phyloP scores from a whole-genome alignment of 345 rosid species.

The Schrenkiella parvula region DNA sequence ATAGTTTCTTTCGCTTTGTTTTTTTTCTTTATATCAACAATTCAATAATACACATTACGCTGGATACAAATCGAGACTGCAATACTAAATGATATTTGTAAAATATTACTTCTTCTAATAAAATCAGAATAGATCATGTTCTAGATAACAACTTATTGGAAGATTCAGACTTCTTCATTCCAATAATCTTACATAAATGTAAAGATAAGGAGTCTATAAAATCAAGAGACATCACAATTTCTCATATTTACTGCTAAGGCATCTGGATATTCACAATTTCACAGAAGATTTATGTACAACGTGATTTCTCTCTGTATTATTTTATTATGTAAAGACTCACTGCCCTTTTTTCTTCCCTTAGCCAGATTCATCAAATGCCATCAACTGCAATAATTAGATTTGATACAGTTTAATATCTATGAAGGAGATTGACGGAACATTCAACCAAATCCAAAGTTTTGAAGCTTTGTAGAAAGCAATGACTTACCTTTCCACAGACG shows the following conservation, averaged over 20 bases:
- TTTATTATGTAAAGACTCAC: slow-evolving; percentile 1
- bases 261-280: slow-evolving; percentile 9
- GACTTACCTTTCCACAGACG: slow-evolving; percentile 90
- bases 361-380: slow-evolving; percentile 31
- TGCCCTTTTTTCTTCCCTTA: not conserved
- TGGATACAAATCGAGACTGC: too few species aligned
- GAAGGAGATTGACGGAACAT: slow-evolving; percentile 16
- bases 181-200: slow-evolving; percentile 13
- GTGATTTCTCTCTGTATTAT: slow-evolving; percentile 30
- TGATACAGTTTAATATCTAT: not conserved
- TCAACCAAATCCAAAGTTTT: not conserved
- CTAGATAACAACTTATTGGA: not conserved
- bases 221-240: slow-evolving; percentile 14
- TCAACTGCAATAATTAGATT: slow-evolving; percentile 22
- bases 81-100: too few species aligned
- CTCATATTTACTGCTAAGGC: slow-evolving; percentile 23
- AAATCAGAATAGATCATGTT: not conserved
- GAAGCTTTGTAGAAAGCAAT: not conserved
- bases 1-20: too few species aligned
- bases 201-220: slow-evolving; percentile 7
- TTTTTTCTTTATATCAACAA: too few species aligned
- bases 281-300: slow-evolving; percentile 19
- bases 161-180: not conserved
- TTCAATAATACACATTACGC: too few species aligned
- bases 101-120: not conserved